A percentile compares a stretch with the other conserved stretches of the same genome.
Conservation (phyloP, 495 filamentous ascomycete genomes). For the Talaromyces ruber region DNA sequence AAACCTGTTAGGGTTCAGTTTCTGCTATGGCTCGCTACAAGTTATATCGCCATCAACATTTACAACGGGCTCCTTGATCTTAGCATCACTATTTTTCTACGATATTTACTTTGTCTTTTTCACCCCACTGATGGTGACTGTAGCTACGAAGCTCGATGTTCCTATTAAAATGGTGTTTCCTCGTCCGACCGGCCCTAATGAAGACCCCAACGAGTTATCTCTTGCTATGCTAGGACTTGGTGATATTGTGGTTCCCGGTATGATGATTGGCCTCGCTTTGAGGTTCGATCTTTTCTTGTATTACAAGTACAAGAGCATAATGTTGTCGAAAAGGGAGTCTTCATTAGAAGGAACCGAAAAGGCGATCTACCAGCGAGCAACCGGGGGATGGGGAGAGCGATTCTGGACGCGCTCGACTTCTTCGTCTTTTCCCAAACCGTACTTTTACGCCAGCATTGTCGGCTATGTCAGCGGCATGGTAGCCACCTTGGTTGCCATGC, state of each 20-base stretch:
- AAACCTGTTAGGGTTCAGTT: slow-evolving; percentile 78
- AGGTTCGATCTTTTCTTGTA: slow-evolving; percentile 84
- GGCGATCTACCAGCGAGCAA: slow-evolving; percentile 50
- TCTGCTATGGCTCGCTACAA: slow-evolving; percentile 74
- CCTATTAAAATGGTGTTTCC: slow-evolving; percentile 92
- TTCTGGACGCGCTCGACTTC: slow-evolving; percentile 58
- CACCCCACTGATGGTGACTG: slow-evolving; percentile 93
- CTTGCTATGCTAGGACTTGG: slow-evolving; percentile 87
- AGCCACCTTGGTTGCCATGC: slow-evolving; percentile 66
- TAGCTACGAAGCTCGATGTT: slow-evolving; percentile 81
- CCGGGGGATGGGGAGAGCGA: slow-evolving; percentile 71
- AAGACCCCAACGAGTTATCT: slow-evolving; percentile 30
- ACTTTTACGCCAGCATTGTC: slow-evolving; percentile 70
- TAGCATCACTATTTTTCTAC: slow-evolving; percentile 79
- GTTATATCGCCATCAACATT: slow-evolving; percentile 90
- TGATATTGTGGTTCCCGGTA: slow-evolving; percentile 89
- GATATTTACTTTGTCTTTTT: slow-evolving; percentile 98
- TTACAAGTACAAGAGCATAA: slow-evolving; percentile 54
- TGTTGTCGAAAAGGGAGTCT: slow-evolving; percentile 26
- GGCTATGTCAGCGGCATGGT: slow-evolving; percentile 81
- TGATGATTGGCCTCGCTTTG: slow-evolving; percentile 80
- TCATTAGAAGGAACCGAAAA: slow-evolving; percentile 31
- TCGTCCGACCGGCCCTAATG: slow-evolving; percentile 39
- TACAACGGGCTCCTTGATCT: slow-evolving; percentile 66
- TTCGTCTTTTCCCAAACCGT: slow-evolving; percentile 66